phyloP scores from a whole-genome alignment of 345 rosid genomes.

The Arabis alpina region DNA sequence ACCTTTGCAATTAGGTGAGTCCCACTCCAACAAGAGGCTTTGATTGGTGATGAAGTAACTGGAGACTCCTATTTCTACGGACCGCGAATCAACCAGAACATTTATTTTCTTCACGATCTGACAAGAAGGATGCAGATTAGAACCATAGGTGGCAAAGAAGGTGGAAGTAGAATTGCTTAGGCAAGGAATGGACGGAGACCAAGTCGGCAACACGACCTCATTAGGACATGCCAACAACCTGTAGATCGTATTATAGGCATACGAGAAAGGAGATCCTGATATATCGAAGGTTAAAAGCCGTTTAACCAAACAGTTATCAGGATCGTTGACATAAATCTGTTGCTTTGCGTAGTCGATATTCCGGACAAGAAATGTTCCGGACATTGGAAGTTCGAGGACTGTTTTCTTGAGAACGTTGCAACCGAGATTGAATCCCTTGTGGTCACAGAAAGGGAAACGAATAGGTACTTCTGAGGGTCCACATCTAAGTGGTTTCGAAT shows the following conservation, averaged over 20 bases:
- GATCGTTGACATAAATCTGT: conserved; percentile 55
- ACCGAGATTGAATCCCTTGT: conserved; percentile 54
- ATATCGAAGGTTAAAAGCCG: conserved; percentile 56
- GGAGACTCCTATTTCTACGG: conserved; percentile 16
- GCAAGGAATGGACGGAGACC: conserved; percentile 48
- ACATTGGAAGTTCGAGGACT: conserved; percentile 52
- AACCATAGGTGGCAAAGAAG: conserved; percentile 55
- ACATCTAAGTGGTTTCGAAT: too few relatives aligned
- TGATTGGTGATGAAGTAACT: conserved; percentile 21
- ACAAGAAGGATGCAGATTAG: conserved; percentile 45
- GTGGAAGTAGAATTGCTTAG: conserved; percentile 59
- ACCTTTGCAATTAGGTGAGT: conserved; percentile 50
- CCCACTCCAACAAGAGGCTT: conserved; percentile 57
- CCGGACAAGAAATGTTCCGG: conserved; percentile 59
- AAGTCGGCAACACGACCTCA: conserved; percentile 38
- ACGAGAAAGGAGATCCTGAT: conserved; percentile 62
- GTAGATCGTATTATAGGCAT: conserved; percentile 45
- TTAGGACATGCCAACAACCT: conserved; percentile 67
- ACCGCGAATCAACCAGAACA: conserved; percentile 39
- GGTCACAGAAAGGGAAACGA: conserved; percentile 74
- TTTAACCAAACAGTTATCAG: conserved; percentile 53
- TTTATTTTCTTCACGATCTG: conserved; percentile 31
- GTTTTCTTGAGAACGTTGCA: conserved; percentile 48
- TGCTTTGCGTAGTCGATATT: conserved; percentile 56
- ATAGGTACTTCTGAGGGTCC: conserved; percentile 27